phyloP scores from a whole-genome alignment of 208 protist species.

The Trypanosoma vivax region DNA sequence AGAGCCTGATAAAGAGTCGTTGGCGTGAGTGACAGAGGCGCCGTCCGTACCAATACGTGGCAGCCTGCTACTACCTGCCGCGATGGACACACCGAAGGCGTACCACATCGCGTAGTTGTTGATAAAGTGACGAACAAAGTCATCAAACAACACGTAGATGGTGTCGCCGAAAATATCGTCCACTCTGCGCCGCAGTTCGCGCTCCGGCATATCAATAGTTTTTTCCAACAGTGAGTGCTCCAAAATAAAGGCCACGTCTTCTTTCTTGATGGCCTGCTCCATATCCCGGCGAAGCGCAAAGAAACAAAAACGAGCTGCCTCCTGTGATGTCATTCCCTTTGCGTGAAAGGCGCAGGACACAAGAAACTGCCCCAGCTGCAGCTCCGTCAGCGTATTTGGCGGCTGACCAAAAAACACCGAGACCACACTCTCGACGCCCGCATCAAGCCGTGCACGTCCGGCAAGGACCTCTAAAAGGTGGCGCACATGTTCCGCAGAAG shows the following conservation, averaged over 20 bases:
- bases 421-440: constrained; percentile 29
- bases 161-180: constrained; percentile 56
- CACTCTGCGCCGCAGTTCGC: constrained; percentile 57
- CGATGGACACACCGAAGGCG: constrained; percentile 59
- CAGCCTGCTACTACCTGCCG: constrained; percentile 2
- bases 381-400: constrained; percentile 25
- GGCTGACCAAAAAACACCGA: constrained; percentile 42
- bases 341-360: constrained; percentile 66
- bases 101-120: constrained; percentile 80
- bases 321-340: constrained; percentile 35
- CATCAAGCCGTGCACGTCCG: constrained; percentile 36
- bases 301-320: constrained; percentile 78
- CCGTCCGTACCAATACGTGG: background rate
- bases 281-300: constrained; percentile 74
- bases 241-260: constrained; percentile 73
- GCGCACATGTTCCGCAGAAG: constrained; percentile 65
- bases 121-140: constrained; percentile 60
- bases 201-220: constrained; percentile 70
- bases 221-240: constrained; percentile 57
- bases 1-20: too few relatives aligned
- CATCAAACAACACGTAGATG: constrained; percentile 43
- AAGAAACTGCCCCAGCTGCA: constrained; percentile 61
- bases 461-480: constrained; percentile 81
- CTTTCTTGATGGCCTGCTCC: constrained; percentile 53
- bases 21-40: constrained; percentile 7